These are phyloP conservation scores for Gonium pectorale DNA, from an alignment of 139 green algal species.

Conservation along the genomic window DNA sequence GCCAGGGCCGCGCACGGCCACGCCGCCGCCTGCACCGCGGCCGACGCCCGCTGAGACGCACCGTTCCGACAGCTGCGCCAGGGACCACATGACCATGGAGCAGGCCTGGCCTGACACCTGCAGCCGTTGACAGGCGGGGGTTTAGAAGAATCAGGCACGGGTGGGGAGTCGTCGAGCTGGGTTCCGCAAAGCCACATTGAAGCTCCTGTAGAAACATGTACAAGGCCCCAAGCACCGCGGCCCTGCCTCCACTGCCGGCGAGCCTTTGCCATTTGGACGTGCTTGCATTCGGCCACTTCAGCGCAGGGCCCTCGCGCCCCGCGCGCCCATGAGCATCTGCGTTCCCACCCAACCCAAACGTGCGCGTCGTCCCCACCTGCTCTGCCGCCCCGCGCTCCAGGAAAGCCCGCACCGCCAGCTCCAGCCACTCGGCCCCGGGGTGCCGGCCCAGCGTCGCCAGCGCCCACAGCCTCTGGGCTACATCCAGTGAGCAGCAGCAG, in stretches of 20 bases:
- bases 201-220: too few species aligned
- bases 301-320: not conserved
- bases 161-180: not conserved
- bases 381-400: not conserved
- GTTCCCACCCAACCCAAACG: not conserved
- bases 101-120: conserved; percentile 34
- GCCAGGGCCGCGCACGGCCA: too few species aligned
- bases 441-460: conserved; percentile 15
- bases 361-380: conserved; percentile 1
- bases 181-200: too few species aligned
- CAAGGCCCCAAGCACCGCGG: not conserved
- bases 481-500: not conserved
- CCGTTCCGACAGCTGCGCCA: not conserved
- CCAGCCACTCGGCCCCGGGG: conserved; percentile 2
- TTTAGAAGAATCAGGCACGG: not conserved
- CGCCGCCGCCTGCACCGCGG: not conserved
- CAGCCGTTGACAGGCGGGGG: not conserved
- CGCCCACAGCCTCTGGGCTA: conserved; percentile 16
- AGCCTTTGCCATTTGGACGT: not conserved
- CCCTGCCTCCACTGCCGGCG: not conserved
- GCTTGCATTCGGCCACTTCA: not conserved
- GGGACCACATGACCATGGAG: conserved; percentile 30
- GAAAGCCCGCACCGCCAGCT: not conserved
- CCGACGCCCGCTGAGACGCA: not conserved
- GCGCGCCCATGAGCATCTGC: not conserved